phyloP scores from a whole-genome alignment of 495 filamentous ascomycete species.

The Aspergillus funiculosus region DNA sequence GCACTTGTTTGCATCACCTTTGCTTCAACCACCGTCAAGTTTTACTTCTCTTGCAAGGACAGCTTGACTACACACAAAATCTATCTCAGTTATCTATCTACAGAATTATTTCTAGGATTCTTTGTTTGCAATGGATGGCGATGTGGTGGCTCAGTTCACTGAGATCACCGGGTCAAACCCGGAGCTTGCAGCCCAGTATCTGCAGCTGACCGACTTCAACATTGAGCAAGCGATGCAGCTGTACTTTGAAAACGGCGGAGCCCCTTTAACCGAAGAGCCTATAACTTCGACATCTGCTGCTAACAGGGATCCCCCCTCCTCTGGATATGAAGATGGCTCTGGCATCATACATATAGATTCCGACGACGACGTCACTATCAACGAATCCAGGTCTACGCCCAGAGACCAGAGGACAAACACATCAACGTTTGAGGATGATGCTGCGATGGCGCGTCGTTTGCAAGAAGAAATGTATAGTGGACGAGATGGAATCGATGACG shows the following conservation, averaged over 20 bases:
- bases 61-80: not conserved
- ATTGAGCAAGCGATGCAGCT: slow-evolving; percentile 81
- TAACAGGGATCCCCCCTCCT: slow-evolving; percentile 17
- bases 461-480: slow-evolving; percentile 85
- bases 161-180: slow-evolving; percentile 60
- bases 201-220: slow-evolving; percentile 75
- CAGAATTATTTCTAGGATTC: slow-evolving; percentile 2
- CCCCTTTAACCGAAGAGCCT: slow-evolving; percentile 40
- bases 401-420: slow-evolving; percentile 11
- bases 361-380: slow-evolving; percentile 48
- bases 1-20: slow-evolving; percentile 36
- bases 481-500: slow-evolving; percentile 50
- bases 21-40: slow-evolving; percentile 12
- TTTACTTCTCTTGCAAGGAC: slow-evolving; percentile 1
- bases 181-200: slow-evolving; percentile 67
- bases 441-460: slow-evolving; percentile 81
- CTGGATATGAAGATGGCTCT: slow-evolving; percentile 44
- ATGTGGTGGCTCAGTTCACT: slow-evolving; percentile 46
- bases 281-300: slow-evolving; percentile 30
- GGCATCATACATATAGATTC: slow-evolving; percentile 70
- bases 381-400: slow-evolving; percentile 24
- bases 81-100: not conserved
- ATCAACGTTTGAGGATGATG: slow-evolving; percentile 69
- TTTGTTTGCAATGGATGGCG: slow-evolving; percentile 58
- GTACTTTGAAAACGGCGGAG: slow-evolving; percentile 75